These are phyloP conservation scores for Cenococcum geophilum DNA, from an alignment of 495 filamentous ascomycete species.

Conservation along the genomic window DNA sequence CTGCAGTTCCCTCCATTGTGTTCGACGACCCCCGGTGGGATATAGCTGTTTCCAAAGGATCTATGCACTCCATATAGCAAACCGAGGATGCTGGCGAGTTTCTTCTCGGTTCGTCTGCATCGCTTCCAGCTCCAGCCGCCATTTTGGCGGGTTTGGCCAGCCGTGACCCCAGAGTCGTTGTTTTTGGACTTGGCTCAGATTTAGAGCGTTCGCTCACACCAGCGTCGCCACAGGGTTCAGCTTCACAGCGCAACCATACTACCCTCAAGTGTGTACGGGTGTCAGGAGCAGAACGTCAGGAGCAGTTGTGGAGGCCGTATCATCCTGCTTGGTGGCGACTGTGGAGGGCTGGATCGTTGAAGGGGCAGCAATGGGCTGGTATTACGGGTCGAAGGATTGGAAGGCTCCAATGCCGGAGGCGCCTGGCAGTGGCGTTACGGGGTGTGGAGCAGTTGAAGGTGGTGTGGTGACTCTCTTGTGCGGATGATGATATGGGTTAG, in stretches of 20 bases:
- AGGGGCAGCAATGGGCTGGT: background rate
- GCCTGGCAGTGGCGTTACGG: constrained; percentile 1
- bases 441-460: background rate
- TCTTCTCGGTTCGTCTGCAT: constrained; percentile 10
- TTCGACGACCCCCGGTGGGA: background rate
- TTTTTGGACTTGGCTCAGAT: constrained; percentile 8
- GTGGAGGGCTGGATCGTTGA: background rate
- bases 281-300: constrained; percentile 5
- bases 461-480: constrained; percentile 8
- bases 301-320: constrained; percentile 7
- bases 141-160: constrained; percentile 15
- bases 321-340: constrained; percentile 10
- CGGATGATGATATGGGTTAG: background rate
- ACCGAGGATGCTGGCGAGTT: constrained; percentile 28
- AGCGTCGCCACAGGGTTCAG: constrained; percentile 16
- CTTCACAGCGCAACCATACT: constrained; percentile 21
- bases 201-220: constrained; percentile 22
- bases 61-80: constrained; percentile 19
- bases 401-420: constrained; percentile 2
- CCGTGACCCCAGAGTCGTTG: constrained; percentile 15
- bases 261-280: constrained; percentile 4
- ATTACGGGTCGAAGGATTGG: background rate
- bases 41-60: background rate
- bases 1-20: background rate
- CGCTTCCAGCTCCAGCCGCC: constrained; percentile 14